Evolutionary conservation across 495 filamentous ascomycete genomes (phyloP), one percentile per base, ranked within the genome.

Genomic region (Tuber melanosporum): DNA sequence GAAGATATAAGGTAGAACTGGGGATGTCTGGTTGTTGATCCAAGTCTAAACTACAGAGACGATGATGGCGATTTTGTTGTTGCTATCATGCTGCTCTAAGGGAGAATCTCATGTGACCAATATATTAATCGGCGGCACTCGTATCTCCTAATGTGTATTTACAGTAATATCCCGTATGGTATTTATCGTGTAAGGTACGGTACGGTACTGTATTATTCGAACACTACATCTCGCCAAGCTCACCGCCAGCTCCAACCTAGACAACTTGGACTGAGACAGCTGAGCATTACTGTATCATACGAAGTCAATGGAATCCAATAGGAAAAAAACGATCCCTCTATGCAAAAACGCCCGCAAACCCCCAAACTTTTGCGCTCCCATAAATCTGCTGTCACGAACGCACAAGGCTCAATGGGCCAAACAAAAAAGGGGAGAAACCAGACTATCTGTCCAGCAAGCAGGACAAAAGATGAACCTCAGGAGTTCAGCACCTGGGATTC

Each of bases 401-500:
- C 49, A 0, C 22, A n/a, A 57, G 1, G n/a, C n/a, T 57, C 3
- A n/a, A 8, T 57, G 22, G 49, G 26, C 3, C 1, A 14, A 66
- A 41, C 39, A 41, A 32, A 66, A 62, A n/a, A 57, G n/a, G 9
- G 14, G 32, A 66, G 7, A 22, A 6, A 57, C 3, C 71, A 17
- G 2, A 17, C 45, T 46, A 46, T 15, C 14, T 46, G 15, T 17
- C 45, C 14, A 14, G 15, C 12, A 46, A 46, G 45, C 12, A 4
- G 12, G 45, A 46, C 45, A 71, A 71, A 75, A 46, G 32, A 72
- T 22, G 22, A 72, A 72, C 9, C 1, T 41, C 15, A 49, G 17
- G 71, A 73, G 71, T 45, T 45, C 71, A 49, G 71, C 47, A 73
- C 71, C 44, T 45, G 42, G 41, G 71, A 73, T 73, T 73, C 42